Evolutionary conservation across 2,329 filamentous ascomycete species (phyloP).

Genomic region (Aspergillus quadrilineatus): DNA sequence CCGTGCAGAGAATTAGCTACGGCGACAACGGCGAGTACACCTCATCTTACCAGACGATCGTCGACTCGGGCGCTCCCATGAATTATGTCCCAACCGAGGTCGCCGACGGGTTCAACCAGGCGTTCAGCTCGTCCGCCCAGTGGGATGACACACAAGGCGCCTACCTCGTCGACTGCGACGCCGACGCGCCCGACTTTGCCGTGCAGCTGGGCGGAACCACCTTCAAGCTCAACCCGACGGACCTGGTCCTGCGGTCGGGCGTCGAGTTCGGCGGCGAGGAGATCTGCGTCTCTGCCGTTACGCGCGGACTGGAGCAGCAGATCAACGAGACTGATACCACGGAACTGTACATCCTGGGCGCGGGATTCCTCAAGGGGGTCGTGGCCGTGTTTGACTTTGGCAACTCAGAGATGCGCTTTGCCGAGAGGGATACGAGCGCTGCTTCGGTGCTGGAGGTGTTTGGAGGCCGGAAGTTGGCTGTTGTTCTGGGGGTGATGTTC

Average conservation of each 20-base stretch:
- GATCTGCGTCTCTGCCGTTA: constrained; percentile 20
- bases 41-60: constrained; percentile 15
- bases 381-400: constrained; percentile 52
- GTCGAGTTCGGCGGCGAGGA: constrained; percentile 5
- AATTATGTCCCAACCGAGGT: constrained; percentile 39
- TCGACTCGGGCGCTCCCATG: constrained; percentile 30
- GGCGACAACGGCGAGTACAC: background rate
- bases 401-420: constrained; percentile 40
- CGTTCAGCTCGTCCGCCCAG: constrained; percentile 38
- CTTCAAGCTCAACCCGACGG: constrained; percentile 29
- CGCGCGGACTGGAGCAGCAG: background rate
- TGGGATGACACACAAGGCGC: constrained; percentile 31
- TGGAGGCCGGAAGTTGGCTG: background rate
- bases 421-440: background rate
- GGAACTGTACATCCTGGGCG: constrained; percentile 33
- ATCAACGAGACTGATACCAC: constrained; percentile 13
- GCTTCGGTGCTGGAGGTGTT: background rate
- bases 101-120: constrained; percentile 38
- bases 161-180: constrained; percentile 46
- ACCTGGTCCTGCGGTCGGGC: constrained; percentile 29
- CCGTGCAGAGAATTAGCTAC: constrained; percentile 8
- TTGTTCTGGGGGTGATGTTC: background rate
- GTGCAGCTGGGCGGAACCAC: constrained; percentile 40
- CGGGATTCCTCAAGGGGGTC: constrained; percentile 51
- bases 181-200: constrained; percentile 42